A percentile compares a stretch with the other conserved stretches of the same genome.
Conservation (phyloP, 2,329 filamentous ascomycete species). For the Aspergillus fischeri region DNA sequence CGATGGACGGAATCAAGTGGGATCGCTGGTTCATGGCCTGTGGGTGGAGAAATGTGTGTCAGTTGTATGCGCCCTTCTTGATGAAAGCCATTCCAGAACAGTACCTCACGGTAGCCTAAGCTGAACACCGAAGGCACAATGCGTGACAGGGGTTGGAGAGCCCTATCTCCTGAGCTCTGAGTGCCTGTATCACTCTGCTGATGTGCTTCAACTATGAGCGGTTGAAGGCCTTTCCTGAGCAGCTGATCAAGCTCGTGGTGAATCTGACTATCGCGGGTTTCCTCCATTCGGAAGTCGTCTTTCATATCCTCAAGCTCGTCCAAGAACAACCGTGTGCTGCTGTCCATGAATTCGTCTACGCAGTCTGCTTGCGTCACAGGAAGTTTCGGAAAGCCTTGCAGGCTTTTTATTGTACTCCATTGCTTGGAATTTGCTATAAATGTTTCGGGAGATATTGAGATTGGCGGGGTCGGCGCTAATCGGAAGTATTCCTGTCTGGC, state of each 20-base stretch:
- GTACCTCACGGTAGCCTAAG: conserved; percentile 27
- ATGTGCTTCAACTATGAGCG: conserved; percentile 12
- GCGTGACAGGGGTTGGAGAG: conserved; percentile 16
- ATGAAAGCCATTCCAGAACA: neutral
- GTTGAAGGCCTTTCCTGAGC: conserved; percentile 24
- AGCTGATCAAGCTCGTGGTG: conserved; percentile 13
- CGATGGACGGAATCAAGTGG: conserved; percentile 30
- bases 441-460: neutral
- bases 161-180: conserved; percentile 3
- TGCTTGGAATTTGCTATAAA: neutral
- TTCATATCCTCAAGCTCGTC: neutral
- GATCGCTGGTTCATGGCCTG: conserved; percentile 36
- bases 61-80: neutral
- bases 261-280: neutral
- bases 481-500: neutral
- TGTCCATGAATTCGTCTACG: neutral
- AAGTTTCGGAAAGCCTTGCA: neutral
- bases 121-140: conserved; percentile 30
- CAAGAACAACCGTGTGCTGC: neutral
- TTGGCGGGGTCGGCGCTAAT: neutral
- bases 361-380: neutral
- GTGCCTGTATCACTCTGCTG: neutral
- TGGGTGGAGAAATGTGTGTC: neutral
- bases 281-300: too few relatives aligned
- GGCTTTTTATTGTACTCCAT: neutral